These are phyloP conservation scores for Aspergillus brunneoviolaceus DNA, from an alignment of 2,329 filamentous ascomycete species.

Conservation along the genomic window DNA sequence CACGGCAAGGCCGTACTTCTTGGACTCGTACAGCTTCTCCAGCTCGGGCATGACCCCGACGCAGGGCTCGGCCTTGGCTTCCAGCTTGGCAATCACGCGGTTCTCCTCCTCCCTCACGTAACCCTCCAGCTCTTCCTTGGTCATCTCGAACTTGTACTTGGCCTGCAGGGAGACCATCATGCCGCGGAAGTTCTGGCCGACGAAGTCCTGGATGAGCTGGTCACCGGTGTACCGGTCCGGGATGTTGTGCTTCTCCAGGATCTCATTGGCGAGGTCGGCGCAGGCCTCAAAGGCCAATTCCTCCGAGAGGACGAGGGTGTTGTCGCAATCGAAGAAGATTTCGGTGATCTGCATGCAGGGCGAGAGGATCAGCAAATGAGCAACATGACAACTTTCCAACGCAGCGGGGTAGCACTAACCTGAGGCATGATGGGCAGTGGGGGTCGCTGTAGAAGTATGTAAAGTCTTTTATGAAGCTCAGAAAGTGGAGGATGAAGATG, in stretches of 20 bases:
- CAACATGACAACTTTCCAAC: constrained; percentile 2
- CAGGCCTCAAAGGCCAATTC: constrained; percentile 88
- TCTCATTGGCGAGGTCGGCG: constrained; percentile 83
- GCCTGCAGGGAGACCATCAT: constrained; percentile 78
- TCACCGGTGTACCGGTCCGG: constrained; percentile 72
- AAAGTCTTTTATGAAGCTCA: background rate
- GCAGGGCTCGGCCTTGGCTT: constrained; percentile 66
- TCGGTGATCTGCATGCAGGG: constrained; percentile 58
- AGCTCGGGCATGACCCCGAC: constrained; percentile 67
- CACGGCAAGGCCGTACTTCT: constrained; percentile 72
- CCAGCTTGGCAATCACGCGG: constrained; percentile 77
- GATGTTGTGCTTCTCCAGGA: constrained; percentile 67
- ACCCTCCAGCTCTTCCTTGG: constrained; percentile 64
- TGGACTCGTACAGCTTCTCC: constrained; percentile 59
- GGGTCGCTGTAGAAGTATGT: background rate
- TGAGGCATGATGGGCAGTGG: constrained; percentile 32
- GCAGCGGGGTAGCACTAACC: constrained; percentile 22
- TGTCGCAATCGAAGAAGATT: constrained; percentile 74
- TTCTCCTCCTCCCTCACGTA: constrained; percentile 79
- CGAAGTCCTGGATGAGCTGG: constrained; percentile 78
- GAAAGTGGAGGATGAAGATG: background rate
- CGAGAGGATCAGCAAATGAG: constrained; percentile 14
- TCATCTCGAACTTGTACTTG: constrained; percentile 72
- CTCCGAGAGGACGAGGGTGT: constrained; percentile 91
- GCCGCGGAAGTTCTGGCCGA: constrained; percentile 91